Percentiles rank a stretch among this genome's conserved stretches.
phyloP scores from a whole-genome alignment of 306 rosid species.

The Rosa rugosa region DNA sequence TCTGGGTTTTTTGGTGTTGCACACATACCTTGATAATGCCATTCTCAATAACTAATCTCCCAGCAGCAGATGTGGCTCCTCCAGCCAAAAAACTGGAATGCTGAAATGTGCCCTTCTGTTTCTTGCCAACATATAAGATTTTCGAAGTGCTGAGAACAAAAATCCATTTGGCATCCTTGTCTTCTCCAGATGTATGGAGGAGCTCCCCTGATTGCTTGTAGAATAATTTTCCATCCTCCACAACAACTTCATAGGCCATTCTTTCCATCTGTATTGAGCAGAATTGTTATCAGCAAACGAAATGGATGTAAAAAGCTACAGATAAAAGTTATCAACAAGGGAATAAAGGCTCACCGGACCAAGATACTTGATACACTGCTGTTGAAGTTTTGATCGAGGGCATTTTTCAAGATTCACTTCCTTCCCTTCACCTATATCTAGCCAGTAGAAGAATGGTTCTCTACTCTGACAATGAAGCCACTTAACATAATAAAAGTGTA shows the following conservation, averaged over 20 bases:
- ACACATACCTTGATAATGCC: conserved; percentile 80
- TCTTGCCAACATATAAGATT: conserved; percentile 80
- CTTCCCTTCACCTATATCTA: conserved; percentile 96
- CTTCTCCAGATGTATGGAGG: conserved; percentile 55
- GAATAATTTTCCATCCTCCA: conserved; percentile 68
- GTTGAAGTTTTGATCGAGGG: conserved; percentile 79
- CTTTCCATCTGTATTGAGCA: conserved; percentile 76
- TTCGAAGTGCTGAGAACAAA: conserved; percentile 94
- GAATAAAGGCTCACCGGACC: conserved; percentile 77
- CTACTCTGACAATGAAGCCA: conserved; percentile 90
- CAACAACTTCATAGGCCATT: conserved; percentile 78
- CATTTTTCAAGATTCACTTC: conserved; percentile 87
- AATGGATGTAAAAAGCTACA: not conserved
- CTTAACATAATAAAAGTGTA: conserved; percentile 75
- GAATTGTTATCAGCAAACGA: conserved; percentile 17
- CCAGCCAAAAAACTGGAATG: conserved; percentile 99
- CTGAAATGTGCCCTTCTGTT: conserved; percentile 91
- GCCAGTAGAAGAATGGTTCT: conserved; percentile 99
- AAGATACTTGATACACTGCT: conserved; percentile 90
- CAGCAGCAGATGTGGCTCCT: conserved; percentile 98
- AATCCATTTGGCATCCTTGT: conserved; percentile 74
- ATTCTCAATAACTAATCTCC: conserved; percentile 77
- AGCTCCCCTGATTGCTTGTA: conserved; percentile 77
- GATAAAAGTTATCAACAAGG: conserved; percentile 17
- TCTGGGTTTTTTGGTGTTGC: not conserved